A percentile compares a stretch with the other conserved stretches of the same genome.
These are phyloP conservation scores for Paraphaeosphaeria sporulosa DNA, from an alignment of 2,329 filamentous ascomycete genomes.

Conservation along the genomic window DNA sequence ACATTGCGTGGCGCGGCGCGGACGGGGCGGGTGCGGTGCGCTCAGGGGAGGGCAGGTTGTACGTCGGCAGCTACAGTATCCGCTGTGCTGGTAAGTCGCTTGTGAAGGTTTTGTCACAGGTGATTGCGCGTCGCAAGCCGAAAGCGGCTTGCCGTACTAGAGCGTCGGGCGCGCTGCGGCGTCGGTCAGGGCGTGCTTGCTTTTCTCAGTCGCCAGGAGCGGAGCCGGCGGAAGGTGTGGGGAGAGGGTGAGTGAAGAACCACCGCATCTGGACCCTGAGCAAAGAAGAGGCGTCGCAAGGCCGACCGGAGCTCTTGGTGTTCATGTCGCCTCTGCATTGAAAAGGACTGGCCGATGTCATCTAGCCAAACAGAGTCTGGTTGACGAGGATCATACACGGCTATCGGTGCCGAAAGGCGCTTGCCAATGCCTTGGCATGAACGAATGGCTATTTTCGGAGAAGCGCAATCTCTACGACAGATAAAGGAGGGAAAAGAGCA, in stretches of 20 bases:
- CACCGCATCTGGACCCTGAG: slow-evolving; percentile 5
- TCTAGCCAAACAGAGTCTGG: slow-evolving; percentile 7
- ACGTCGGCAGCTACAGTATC: not conserved
- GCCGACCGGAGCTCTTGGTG: not conserved
- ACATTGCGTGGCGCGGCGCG: not conserved
- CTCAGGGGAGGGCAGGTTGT: not conserved
- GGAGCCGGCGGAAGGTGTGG: slow-evolving; percentile 3
- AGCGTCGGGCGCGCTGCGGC: not conserved
- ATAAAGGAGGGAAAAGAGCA: not conserved
- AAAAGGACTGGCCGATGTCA: slow-evolving; percentile 10
- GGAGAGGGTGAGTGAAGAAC: not conserved
- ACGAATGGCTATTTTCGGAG: not conserved
- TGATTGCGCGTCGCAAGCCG: not conserved
- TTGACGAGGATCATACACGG: not conserved
- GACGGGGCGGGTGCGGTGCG: not conserved
- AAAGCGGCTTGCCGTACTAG: not conserved
- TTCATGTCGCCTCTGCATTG: not conserved
- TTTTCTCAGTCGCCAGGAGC: not conserved
- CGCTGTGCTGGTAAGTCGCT: not conserved
- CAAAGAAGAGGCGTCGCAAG: not conserved
- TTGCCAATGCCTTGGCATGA: slow-evolving; percentile 8
- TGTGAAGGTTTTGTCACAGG: not conserved
- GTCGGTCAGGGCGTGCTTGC: not conserved
- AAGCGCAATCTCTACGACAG: not conserved
- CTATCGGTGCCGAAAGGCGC: not conserved